phyloP scores from a whole-genome alignment of 805 yeast species.

The Yamadazyma takamatsuzukensis region DNA sequence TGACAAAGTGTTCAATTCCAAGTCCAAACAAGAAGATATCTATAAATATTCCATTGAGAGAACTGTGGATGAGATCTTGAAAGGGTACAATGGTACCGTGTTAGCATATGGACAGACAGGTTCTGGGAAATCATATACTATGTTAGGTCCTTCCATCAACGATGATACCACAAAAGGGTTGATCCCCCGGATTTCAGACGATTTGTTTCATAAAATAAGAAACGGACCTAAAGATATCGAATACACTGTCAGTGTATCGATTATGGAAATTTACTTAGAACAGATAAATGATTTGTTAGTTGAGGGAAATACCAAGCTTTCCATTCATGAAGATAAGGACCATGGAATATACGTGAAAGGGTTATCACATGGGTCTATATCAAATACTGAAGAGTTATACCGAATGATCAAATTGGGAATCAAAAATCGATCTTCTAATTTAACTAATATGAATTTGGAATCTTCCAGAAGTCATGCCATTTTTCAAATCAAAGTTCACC shows the following conservation, averaged over 20 bases:
- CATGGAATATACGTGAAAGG: constrained; percentile 71
- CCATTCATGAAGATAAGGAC: constrained; percentile 59
- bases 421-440: constrained; percentile 49
- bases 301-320: constrained; percentile 30
- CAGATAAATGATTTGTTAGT: constrained; percentile 65
- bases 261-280: constrained; percentile 81
- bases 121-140: constrained; percentile 71
- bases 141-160: constrained; percentile 56
- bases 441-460: constrained; percentile 68
- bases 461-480: constrained; percentile 82
- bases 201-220: constrained; percentile 55
- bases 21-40: constrained; percentile 51
- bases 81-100: constrained; percentile 76
- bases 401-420: constrained; percentile 58
- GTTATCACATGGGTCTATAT: constrained; percentile 59
- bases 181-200: constrained; percentile 68
- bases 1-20: constrained; percentile 59
- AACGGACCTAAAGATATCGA: constrained; percentile 48
- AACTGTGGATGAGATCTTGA: constrained; percentile 65
- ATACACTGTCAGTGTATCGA: constrained; percentile 64
- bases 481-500: constrained; percentile 64
- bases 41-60: constrained; percentile 57
- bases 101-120: constrained; percentile 80
- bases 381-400: constrained; percentile 55
- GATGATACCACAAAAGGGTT: constrained; percentile 49